Evolutionary conservation across 345 rosid genomes (phyloP).

Genomic region (Camelina laxa): DNA sequence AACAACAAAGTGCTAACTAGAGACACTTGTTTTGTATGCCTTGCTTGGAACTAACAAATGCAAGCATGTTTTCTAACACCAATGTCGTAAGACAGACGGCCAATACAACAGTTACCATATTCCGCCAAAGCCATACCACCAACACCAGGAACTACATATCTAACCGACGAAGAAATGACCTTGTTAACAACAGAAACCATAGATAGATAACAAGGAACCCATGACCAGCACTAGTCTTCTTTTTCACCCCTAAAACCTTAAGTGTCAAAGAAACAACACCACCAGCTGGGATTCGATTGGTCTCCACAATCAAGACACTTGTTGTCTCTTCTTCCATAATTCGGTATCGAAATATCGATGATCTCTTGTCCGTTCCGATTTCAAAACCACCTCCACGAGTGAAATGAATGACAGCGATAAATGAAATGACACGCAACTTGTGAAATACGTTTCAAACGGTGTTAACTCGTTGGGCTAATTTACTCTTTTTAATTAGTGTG

Average conservation of each 20-base stretch:
- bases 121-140: conserved; percentile 57
- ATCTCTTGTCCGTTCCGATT: conserved; percentile 65
- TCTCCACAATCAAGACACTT: conserved; percentile 67
- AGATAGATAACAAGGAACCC: too few relatives aligned
- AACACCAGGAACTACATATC: conserved; percentile 59
- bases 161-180: conserved; percentile 52
- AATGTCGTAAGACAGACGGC: conserved; percentile 58
- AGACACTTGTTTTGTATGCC: not conserved
- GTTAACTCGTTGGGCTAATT: too few relatives aligned
- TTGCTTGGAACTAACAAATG: conserved; percentile 16
- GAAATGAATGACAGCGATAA: conserved; percentile 89
- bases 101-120: conserved; percentile 31
- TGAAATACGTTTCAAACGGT: too few relatives aligned
- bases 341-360: conserved; percentile 55
- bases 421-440: too few relatives aligned
- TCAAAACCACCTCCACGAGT: conserved; percentile 74
- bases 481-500: too few relatives aligned
- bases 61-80: conserved; percentile 72
- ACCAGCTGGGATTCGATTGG: conserved; percentile 44
- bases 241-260: conserved; percentile 20
- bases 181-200: conserved; percentile 10
- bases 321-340: conserved; percentile 44
- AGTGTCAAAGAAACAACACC: conserved; percentile 41
- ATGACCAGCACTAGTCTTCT: conserved; percentile 4
- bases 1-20: not conserved